Conservation (phyloP, 2,329 filamentous ascomycete genomes). For the Penicillium sp. region DNA sequence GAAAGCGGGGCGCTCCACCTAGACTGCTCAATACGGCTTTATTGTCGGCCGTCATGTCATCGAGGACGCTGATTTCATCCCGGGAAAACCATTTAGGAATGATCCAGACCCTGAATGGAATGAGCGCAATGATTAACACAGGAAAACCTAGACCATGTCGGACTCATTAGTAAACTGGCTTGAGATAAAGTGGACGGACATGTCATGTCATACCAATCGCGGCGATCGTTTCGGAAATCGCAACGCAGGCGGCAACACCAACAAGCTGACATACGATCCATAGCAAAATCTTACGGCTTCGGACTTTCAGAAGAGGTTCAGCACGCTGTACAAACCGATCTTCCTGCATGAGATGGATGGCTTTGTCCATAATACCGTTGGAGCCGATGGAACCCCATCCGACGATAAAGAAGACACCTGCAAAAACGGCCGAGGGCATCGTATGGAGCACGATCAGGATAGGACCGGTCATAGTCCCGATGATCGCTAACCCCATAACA, state of each 20-base stretch:
- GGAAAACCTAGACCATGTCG: conserved; percentile 47
- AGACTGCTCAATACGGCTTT: conserved; percentile 54
- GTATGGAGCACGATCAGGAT: conserved; percentile 69
- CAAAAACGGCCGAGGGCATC: conserved; percentile 72
- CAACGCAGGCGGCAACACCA: conserved; percentile 55
- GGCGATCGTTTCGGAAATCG: conserved; percentile 59
- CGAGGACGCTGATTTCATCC: conserved; percentile 51
- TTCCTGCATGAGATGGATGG: conserved; percentile 66
- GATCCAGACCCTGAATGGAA: conserved; percentile 52
- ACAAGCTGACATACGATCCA: conserved; percentile 54
- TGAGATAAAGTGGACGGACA: too few species aligned
- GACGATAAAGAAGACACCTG: conserved; percentile 78
- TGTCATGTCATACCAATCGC: conserved; percentile 48
- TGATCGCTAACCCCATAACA: conserved; percentile 69
- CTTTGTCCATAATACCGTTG: conserved; percentile 71
- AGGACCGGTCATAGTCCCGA: conserved; percentile 73
- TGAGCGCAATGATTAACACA: conserved; percentile 56
- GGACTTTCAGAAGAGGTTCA: conserved; percentile 48
- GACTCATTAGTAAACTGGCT: background rate
- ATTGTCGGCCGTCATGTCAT: conserved; percentile 54
- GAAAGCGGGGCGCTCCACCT: conserved; percentile 48
- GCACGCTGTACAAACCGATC: conserved; percentile 53
- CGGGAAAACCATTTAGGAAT: conserved; percentile 52
- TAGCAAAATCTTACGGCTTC: conserved; percentile 46
- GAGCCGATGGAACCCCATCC: conserved; percentile 69